Base-by-base conservation (phyloP, 345 rosid species). In the Bruguiera gymnorhiza region DNA sequence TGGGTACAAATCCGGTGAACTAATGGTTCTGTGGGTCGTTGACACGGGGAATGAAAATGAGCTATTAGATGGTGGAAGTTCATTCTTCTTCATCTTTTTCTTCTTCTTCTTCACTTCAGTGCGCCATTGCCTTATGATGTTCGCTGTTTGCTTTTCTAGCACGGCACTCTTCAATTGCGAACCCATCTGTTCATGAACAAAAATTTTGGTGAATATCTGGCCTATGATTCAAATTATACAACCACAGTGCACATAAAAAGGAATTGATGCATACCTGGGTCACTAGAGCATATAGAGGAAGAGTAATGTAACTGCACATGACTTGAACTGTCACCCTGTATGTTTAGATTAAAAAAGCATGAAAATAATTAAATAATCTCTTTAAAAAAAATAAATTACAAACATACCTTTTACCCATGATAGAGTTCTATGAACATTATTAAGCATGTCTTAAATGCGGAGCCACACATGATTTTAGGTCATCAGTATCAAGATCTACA, bases 251-350 rank as follows among this genome's bases (percentile, higher is more conserved):
- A 58, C 21, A n/a, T 23, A 19, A 5, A 3, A 34, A 2, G 13
- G 34, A 23, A 23, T 13, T 46, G 27, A 24, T 7, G n/a, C 21
- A 56, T 34, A 78, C 79, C 75, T 74, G 82, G 26, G 78, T 74
- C 21, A 73, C 75, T 0, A 78, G 65, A 16, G 84, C 86, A 64
- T 84, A 76, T 4, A 78, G 69, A 60, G 84, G 86, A 61, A 82
- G 88, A 65, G 85, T 82, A 4, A 68, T 77, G 52, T 84, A 79
- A 77, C 81, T 79, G 82, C 87, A 81, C 23, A 79, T 36, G 43
- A 77, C 69, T 67, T 84, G 85, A 65, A 79, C 73, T 24, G 68
- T 53, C 43, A 84, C 76, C 66, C 84, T 84, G 70, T 3, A 62
- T 1, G 4, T 46, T 11, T 9, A 19, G 58, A 43, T 30, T 60